Evolutionary conservation across 1,284 basidiomycete species (phyloP), one percentile per base, ranked within the genome.

Genomic region (Rhodotorula sp.): DNA sequence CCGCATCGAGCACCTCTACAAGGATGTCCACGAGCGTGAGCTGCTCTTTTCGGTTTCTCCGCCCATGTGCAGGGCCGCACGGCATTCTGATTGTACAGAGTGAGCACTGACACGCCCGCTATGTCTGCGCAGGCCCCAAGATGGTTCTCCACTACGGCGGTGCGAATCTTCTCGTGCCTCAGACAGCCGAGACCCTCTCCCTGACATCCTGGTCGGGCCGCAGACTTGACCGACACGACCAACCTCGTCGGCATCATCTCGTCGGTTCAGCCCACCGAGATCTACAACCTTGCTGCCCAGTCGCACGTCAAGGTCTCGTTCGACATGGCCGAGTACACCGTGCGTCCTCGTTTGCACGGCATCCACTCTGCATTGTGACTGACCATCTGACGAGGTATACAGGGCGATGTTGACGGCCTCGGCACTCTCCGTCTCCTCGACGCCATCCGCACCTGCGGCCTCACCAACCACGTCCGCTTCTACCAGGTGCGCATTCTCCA

Each of bases 231-330:
- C 77, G 93, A 96, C 84, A 91, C 90, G 80, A 95, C 93, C 78
- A 95, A 95, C 81, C 87, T 96, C 71, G 93, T 95, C 58, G 93
- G 93, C 83, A 90, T 96, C 83, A 90, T 96, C 80, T 90, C 93
- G 4, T 88, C 91, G 79, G 92, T 95, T 66, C 90, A 80, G 78
- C 93, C 93, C 0, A 90, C 91, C 34, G 93, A 96, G 82, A 89
- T 96, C 68, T 96, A 95, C 87, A 96, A 96, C 82, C 89, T 96
- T 60, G 93, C 92, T 60, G 93, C 93, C n/a, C 93, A 96, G 81
- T 93, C 91, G 63, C 93, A 96, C 83, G 93, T 96, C 84, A 96
- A 96, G 82, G 93, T 96, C 75, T 95, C 92, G 45, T 96, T 96
- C 82, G 93, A 95, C 82, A 94, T 96, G 91, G 91, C 93, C 50